Evolutionary conservation across 768 basidiomycete species (phyloP), one percentile per base, ranked within the genome.

Genomic region (Psilocybe tampanensis): DNA sequence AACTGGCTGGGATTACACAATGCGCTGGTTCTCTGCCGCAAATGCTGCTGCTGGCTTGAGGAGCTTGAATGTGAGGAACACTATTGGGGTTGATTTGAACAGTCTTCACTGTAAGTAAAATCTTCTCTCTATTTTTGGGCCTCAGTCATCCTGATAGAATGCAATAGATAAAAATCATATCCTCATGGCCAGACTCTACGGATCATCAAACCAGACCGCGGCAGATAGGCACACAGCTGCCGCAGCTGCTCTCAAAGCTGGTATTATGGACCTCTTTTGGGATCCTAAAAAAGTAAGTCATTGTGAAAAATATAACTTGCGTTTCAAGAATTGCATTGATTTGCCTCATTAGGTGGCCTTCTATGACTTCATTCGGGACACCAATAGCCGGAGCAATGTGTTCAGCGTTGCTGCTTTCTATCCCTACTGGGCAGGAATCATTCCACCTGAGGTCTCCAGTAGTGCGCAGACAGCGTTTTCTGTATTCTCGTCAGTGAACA

Each of bases 191-290:
- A 61, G 74, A 23, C 76, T 94, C 2, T 93, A 90, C 64, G 76
- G 72, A 11, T 54, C 60, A n/a, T 70, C 79, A 8, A 80, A 86
- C 44, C 54, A 65, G 0, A 69, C 73, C 0, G 76, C 78, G 4
- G 80, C 78, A 0, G 65, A 72, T 2, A 68, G 72, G 23, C 92
- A 95, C 65, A 75, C 70, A 17, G 63, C 76, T 21, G 77, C 80
- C 2, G 92, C 94, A 0, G 70, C 78, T 0, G 71, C 74, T 8
- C 73, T 93, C 42, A 83, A 84, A 55, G 77, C 72, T 19, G 94
- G 86, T 0, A 84, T 97, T 58, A 74, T 97, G 33, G 95, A 98
- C 68, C 81, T 97, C 8, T 77, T 85, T 72, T 97, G 95, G 94
- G 90, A 96, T 66, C 61, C 84, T 0, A 72, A 76, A 8, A 91